Evolutionary conservation across 306 rosid genomes (phyloP), one percentile per base, ranked within the genome.

Genomic region (Sphenostylis stenocarpa): DNA sequence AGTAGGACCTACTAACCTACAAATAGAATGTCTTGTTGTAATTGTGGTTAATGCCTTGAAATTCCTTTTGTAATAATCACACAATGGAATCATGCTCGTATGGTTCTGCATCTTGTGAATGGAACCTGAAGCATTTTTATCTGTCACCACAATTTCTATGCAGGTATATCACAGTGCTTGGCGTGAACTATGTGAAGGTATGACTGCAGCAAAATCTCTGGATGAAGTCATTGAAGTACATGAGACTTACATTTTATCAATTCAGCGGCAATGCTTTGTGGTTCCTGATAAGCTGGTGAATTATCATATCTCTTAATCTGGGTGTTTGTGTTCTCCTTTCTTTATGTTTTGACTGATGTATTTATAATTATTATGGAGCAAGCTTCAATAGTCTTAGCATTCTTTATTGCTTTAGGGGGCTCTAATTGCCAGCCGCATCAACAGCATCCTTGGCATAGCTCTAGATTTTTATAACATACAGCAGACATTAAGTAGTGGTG

Each of bases 161-260:
- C 93, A 95, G 97, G 98, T 95, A 76, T 95, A 95, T 84, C 98
- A 95, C 84, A 95, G 97, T 90, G 98, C 98, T 67, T 95, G 98
- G 98, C 96, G 82, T 65, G 98, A 95, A 82, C 92, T 95, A 63
- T 88, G 95, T 77, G 96, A 92, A 83, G 88, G 96, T 77, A 90
- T 95, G 97, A 72, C 88, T 26, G 82, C 86, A 1, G 96, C 98
- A 47, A 83, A 86, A 84, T 90, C 98, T 70, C 84, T 92, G 81
- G 98, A 95, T 81, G 98, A 90, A 82, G 98, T 95, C 78, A 90
- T 95, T 67, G 97, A 95, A 84, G 97, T 86, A 43, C 98, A 95
- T 55, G 98, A 90, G 74, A 85, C 91, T 68, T 95, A 95, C 88
- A 80, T 95, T 61, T 85, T 90, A 81, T 88, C 96, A 29, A 95